Evolutionary conservation across 495 filamentous ascomycete species (phyloP).

Genomic region (Aspergillus nanangensis): DNA sequence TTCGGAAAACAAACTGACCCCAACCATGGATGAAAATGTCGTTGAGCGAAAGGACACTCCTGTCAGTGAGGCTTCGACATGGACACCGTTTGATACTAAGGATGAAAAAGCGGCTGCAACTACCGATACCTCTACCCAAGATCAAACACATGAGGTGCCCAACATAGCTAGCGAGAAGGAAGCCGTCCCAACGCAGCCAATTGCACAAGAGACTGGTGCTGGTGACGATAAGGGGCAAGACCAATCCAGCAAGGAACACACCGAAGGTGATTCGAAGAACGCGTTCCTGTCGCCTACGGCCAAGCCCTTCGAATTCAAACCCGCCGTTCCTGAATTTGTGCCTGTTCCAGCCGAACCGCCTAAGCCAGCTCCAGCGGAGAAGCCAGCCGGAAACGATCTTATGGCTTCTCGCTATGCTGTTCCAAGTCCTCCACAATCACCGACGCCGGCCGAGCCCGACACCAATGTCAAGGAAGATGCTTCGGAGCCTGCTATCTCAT

Average conservation of each 20-base stretch:
- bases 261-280: slow-evolving; percentile 21
- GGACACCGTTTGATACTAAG: slow-evolving; percentile 38
- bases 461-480: slow-evolving; percentile 7
- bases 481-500: slow-evolving; percentile 10
- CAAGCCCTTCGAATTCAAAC: slow-evolving; percentile 61
- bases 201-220: too few relatives aligned
- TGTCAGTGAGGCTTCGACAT: slow-evolving; percentile 38
- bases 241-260: slow-evolving; percentile 15
- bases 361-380: slow-evolving; percentile 5
- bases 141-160: not conserved
- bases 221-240: slow-evolving; percentile 7
- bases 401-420: slow-evolving; percentile 39
- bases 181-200: not conserved
- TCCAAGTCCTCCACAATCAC: slow-evolving; percentile 16
- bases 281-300: slow-evolving; percentile 59
- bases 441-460: slow-evolving; percentile 9
- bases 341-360: slow-evolving; percentile 35
- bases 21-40: slow-evolving; percentile 15
- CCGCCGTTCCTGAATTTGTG: slow-evolving; percentile 43
- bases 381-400: slow-evolving; percentile 19
- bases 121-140: slow-evolving; percentile 29
- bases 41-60: slow-evolving; percentile 30
- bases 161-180: not conserved
- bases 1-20: not conserved
- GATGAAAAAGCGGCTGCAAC: slow-evolving; percentile 32